phyloP scores from a whole-genome alignment of 768 basidiomycete genomes.

The Macrocybe gigantea region DNA sequence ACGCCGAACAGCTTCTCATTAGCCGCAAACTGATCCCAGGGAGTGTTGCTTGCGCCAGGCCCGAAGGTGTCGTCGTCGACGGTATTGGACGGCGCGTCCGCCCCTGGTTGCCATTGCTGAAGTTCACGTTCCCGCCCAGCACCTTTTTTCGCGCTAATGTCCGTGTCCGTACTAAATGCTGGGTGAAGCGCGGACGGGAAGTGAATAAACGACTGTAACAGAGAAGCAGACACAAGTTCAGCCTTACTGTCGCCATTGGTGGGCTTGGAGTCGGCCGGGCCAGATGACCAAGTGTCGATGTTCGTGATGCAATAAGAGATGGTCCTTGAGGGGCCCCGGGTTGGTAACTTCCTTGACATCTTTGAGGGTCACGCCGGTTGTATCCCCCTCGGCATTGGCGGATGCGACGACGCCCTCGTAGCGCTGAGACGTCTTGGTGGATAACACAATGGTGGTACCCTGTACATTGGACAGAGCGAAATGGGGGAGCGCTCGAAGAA shows the following conservation, averaged over 20 bases:
- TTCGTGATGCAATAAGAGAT: conserved; percentile 60
- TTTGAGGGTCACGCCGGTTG: conserved; percentile 65
- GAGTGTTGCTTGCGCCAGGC: conserved; percentile 33
- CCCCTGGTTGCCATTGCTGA: conserved; percentile 66
- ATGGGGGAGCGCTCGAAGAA: conserved; percentile 1
- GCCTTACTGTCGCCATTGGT: conserved; percentile 68
- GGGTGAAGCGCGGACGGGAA: conserved; percentile 2
- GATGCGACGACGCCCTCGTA: conserved; percentile 69
- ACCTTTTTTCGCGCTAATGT: conserved; percentile 60
- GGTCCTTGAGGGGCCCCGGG: conserved; percentile 67
- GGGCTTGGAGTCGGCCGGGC: conserved; percentile 64
- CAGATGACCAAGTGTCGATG: conserved; percentile 69
- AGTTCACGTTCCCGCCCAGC: conserved; percentile 66
- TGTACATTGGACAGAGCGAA: conserved; percentile 3
- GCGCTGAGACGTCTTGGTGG: conserved; percentile 63
- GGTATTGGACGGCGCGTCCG: conserved; percentile 23
- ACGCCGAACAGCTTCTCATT: conserved; percentile 95
- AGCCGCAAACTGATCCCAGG: conserved; percentile 91
- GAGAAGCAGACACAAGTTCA: conserved; percentile 1
- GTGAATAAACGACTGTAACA: neutral
- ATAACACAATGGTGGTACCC: conserved; percentile 79
- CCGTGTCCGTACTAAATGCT: conserved; percentile 82
- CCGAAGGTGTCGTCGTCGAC: conserved; percentile 74
- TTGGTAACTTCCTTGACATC: conserved; percentile 70
- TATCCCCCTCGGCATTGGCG: conserved; percentile 60